Conservation (phyloP, 768 basidiomycete genomes). For the Phaffia tasmanica region DNA sequence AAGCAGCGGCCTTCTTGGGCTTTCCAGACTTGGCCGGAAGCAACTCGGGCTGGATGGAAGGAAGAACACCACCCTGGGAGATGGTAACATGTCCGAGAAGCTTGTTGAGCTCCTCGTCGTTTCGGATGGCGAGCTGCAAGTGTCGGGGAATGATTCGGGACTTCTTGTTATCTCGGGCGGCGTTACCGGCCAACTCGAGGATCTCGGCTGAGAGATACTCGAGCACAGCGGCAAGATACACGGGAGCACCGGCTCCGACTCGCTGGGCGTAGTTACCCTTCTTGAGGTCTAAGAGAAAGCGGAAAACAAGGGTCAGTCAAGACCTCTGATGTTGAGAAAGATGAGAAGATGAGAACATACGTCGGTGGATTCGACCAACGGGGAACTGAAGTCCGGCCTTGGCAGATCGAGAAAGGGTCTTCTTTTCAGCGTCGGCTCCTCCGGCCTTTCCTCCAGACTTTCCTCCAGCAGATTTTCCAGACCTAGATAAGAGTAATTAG, state of each 20-base stretch:
- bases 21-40: conserved; percentile 47
- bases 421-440: conserved; percentile 37
- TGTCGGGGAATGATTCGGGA: conserved; percentile 98
- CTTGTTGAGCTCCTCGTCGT: conserved; percentile 62
- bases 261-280: conserved; percentile 48
- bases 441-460: conserved; percentile 39
- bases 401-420: conserved; percentile 57
- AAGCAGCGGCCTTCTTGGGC: conserved; percentile 33
- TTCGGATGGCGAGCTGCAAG: conserved; percentile 38
- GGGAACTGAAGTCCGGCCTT: conserved; percentile 53
- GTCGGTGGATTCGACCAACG: conserved; percentile 79
- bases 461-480: conserved; percentile 26
- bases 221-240: conserved; percentile 84
- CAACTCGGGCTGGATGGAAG: conserved; percentile 57
- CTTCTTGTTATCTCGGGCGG: conserved; percentile 88
- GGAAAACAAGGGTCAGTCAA: no score
- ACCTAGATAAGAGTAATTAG: background rate
- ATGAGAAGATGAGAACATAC: no score
- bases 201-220: conserved; percentile 95
- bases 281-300: conserved; percentile 47
- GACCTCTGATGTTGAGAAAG: no score
- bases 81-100: conserved; percentile 78
- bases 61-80: conserved; percentile 76
- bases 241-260: conserved; percentile 86
- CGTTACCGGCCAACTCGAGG: conserved; percentile 89